Evolutionary conservation across 1,139 yeast species (phyloP).

Genomic region (Ogataea hybrid): DNA sequence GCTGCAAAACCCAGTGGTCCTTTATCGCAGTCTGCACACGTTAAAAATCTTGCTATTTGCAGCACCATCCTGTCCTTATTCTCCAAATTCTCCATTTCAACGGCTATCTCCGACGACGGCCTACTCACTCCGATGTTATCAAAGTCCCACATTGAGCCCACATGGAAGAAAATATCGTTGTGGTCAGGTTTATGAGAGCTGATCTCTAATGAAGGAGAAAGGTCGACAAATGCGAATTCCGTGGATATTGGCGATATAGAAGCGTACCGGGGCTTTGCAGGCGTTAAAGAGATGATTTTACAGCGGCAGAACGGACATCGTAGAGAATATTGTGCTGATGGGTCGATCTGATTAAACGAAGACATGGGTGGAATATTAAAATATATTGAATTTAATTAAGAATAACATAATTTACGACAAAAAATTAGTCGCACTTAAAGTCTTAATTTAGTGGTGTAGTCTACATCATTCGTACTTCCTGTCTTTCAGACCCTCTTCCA

Average conservation of each 20-base stretch:
- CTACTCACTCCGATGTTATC: conserved; percentile 74
- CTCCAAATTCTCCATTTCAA: conserved; percentile 14
- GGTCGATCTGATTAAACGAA: conserved; percentile 1
- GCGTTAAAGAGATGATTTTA: conserved; percentile 2
- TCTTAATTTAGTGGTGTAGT: conserved; percentile 2
- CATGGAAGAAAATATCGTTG: conserved; percentile 16
- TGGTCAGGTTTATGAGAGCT: neutral
- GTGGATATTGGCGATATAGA: neutral
- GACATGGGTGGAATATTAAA: conserved; percentile 3
- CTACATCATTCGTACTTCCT: conserved; percentile 24
- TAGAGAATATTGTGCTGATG: conserved; percentile 1
- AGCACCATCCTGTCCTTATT: conserved; percentile 8
- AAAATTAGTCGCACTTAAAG: neutral
- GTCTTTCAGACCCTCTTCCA: conserved; percentile 28
- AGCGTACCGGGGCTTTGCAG: neutral
- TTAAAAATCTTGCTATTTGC: conserved; percentile 45
- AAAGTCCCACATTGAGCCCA: conserved; percentile 69
- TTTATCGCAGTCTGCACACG: conserved; percentile 72
- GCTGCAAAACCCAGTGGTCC: conserved; percentile 76
- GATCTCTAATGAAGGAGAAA: conserved; percentile 4
- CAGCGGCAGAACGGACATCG: conserved; percentile 12
- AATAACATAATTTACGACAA: neutral
- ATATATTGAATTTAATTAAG: no score
- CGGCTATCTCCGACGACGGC: conserved; percentile 35
- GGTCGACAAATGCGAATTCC: conserved; percentile 6